Base-by-base conservation (phyloP, 75 land plant species). In the Picea glauca region DNA sequence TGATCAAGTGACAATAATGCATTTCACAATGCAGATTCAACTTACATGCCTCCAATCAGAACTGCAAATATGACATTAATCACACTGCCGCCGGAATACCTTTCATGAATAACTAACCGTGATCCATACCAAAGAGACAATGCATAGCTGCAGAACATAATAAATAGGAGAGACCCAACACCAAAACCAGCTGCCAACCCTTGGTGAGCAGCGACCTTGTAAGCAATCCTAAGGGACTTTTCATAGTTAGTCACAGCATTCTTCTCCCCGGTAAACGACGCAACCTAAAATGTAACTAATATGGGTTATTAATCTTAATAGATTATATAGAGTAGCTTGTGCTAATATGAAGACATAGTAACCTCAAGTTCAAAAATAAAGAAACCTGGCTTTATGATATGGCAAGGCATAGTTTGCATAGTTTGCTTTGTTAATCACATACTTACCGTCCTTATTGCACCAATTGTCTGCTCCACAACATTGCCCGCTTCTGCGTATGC, bases 1-100 rank as follows among this genome's bases (percentile, higher is more conserved):
- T 62, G 6, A 57, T 59, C 38, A 21, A 23, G 30, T 56, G 18
- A 67, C 8, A 14, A 31, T 8, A 78, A 8, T 46, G 11, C 26
- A 6, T 43, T 63, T 62, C n/a, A 62, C 63, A 62, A 20, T 56
- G 33, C 7, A 31, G 20, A 75, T 13, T 82, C 40, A 60, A 89
- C 98, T 90, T 83, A 97, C 99, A 87, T 82, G 72, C 93, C 91
- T 56, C 98, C 99, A 57, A 88, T 90, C 65, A 97, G 75, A n/a
- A 97, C 91, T 35, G 98, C 95, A 74, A 95, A 77, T 3, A 95
- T 85, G 15, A 94, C 91, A 78, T 81, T 94, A 15, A 95, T 58
- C 18, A 97, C 92, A 15, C 67, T 40, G 18, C 94, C 99, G 1
- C 99, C 98, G 21, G 84, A 82, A 67, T 89, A 91, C 17, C 88